phyloP scores from a whole-genome alignment of 495 filamentous ascomycete genomes.

The Rusavskia elegans region DNA sequence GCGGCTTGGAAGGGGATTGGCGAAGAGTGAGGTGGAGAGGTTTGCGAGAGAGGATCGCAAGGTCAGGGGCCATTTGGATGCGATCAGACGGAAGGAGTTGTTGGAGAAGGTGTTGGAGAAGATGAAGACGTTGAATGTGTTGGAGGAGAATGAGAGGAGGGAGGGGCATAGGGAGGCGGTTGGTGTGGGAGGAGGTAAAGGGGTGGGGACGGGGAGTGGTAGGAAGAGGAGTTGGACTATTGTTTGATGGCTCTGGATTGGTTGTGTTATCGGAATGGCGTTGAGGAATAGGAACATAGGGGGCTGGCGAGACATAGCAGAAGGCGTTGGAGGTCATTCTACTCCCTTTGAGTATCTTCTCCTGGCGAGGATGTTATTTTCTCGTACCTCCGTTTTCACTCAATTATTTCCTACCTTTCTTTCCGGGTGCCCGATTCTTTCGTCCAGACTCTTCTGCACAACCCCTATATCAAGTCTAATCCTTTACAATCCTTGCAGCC shows the following conservation, averaged over 20 bases:
- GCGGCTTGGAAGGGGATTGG: slow-evolving; percentile 69
- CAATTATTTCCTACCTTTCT: too few species aligned
- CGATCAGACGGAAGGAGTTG: slow-evolving; percentile 81
- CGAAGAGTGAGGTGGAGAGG: slow-evolving; percentile 61
- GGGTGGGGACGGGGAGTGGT: slow-evolving; percentile 30
- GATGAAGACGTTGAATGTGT: slow-evolving; percentile 70
- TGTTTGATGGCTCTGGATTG: background rate
- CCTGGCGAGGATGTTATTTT: too few species aligned
- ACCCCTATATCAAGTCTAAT: too few species aligned
- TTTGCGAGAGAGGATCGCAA: slow-evolving; percentile 90
- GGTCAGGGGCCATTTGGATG: slow-evolving; percentile 73
- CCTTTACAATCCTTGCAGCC: too few species aligned
- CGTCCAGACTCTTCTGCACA: too few species aligned
- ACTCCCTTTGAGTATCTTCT: too few species aligned
- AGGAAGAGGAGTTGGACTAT: slow-evolving; percentile 19
- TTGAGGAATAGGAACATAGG: too few species aligned
- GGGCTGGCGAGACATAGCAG: too few species aligned
- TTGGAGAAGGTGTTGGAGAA: slow-evolving; percentile 85
- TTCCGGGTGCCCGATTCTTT: too few species aligned
- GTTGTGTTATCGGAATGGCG: too few species aligned
- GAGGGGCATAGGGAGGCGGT: slow-evolving; percentile 21
- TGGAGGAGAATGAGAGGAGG: slow-evolving; percentile 38
- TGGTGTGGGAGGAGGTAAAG: slow-evolving; percentile 36
- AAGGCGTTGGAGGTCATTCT: too few species aligned
- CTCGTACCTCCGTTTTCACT: too few species aligned